Base-by-base conservation (phyloP, 371 early-diverging fungal genomes). In the Haplosporangium sp. region DNA sequence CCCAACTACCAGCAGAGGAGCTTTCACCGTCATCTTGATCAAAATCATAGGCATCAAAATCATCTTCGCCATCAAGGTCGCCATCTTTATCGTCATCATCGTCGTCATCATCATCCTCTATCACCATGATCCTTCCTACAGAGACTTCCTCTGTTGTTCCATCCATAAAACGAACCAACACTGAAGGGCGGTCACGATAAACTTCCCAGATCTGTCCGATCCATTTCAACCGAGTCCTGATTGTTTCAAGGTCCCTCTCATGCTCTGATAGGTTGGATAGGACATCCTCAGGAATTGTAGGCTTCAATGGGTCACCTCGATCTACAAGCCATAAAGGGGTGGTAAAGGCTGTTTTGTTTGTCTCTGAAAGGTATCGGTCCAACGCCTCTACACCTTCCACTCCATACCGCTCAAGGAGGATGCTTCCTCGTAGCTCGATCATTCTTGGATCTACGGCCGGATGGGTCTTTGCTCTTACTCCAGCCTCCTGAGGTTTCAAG, bases 181-280 rank as follows among this genome's bases (percentile, higher is more conserved):
- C 85, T 39, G 67, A n/a, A 7, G 77, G 74, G 5, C 84, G 84
- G 58, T 84, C 84, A 13, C 57, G 62, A 19, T 66, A 69, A 3
- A 87, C 71, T 27, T 72, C 62, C 67, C 83, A 64, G 48, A 87
- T 83, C 56, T 87, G 86, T 9, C 85, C 87, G 53, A 86, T 61
- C 87, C 87, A 87, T 47, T 84, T 78, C 44, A 85, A 44, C 13
- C 72, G 69, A 13, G 72, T 57, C 6, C 82, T 61, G 15, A 81
- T 72, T 6, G 82, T 72, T 47, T 81, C 76, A 17, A 66, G 45
- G 20, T 81, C 82, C 38, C 66, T 71, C 38, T 75, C 71, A 10
- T 56, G 61, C 40, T 71, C 71, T 35, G 74, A 11, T 34, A 79
- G 11, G 47, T 42, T 74, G 17, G 79, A 62, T 3, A 79, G 57